A percentile compares a stretch with the other conserved stretches of the same genome.
Conservation (phyloP, 345 rosid species). For the Xanthoceras sorbifolium region DNA sequence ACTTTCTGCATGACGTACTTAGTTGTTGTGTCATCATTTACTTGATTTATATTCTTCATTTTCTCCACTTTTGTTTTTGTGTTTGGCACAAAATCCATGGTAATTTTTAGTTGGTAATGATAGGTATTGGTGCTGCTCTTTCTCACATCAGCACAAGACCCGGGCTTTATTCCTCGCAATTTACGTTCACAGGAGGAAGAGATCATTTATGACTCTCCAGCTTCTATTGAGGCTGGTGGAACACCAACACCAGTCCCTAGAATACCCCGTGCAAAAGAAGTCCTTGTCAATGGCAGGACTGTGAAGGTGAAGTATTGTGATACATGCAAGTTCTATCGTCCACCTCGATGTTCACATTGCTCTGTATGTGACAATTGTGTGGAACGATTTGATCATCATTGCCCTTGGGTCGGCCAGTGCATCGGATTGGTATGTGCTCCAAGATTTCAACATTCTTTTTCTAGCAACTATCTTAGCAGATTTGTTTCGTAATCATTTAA, state of each 20-base stretch:
- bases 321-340: slow-evolving; percentile 59
- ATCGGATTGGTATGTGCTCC: slow-evolving; percentile 49
- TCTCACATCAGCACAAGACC: slow-evolving; percentile 53
- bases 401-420: slow-evolving; percentile 71
- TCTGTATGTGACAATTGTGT: slow-evolving; percentile 60
- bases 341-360: slow-evolving; percentile 64
- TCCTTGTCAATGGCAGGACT: slow-evolving; percentile 31
- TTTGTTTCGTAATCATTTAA: not conserved
- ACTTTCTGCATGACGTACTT: not conserved
- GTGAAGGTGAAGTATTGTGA: slow-evolving; percentile 53
- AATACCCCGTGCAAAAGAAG: slow-evolving; percentile 41
- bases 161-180: slow-evolving; percentile 57
- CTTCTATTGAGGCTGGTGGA: slow-evolving; percentile 30
- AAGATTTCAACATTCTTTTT: not conserved
- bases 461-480: not conserved
- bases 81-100: not conserved
- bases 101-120: slow-evolving; percentile 23
- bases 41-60: not conserved
- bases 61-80: not conserved
- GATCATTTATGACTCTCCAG: slow-evolving; percentile 30
- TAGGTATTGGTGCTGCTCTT: slow-evolving; percentile 51
- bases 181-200: slow-evolving; percentile 53
- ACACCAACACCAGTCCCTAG: slow-evolving; percentile 44
- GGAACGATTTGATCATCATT: slow-evolving; percentile 61
- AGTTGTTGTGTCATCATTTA: not conserved